Evolutionary conservation across 2,329 filamentous ascomycete genomes (phyloP), one percentile per base, ranked within the genome.

Genomic region (Macrophomina pseudophaseolina): DNA sequence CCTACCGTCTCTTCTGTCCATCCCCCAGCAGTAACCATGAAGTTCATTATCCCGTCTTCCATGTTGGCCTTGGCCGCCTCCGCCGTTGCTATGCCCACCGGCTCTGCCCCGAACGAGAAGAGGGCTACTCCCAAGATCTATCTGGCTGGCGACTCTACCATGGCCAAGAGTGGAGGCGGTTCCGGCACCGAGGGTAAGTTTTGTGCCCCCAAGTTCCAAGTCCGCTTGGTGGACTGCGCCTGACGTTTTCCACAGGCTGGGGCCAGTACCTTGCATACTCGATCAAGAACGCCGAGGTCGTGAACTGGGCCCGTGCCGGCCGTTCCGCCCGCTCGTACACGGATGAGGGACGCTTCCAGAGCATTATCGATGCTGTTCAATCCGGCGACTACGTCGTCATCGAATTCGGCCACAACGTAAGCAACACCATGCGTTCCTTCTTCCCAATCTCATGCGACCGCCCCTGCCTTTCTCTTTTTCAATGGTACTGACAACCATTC

Each of bases 261-360:
- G 88, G 87, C 4, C 79, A 85, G 69, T 87, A 86, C 71, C 80
- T 90, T 4, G 77, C 81, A 53, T 81, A 85, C 71, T 85, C 81
- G 51, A 75, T 85, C 59, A 72, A 78, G 48, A 76, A 79, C 0
- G 70, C 68, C 0, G 49, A 62, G 4, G 83, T 90, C 6, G 81
- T 85, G 68, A 91, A 91, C 79, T 79, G 85, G 54, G 89, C 89
- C 8, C 83, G 88, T 14, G 88, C 82, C 3, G 89, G 89, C 16
- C 86, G 88, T 40, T 89, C 86, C 9, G 88, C 89, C 1, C 83
- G 89, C 40, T 89, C 86, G 6, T 91, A 84, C 76, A 88, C 84
- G 1, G 83, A 86, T 51, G 88, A 91, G 77, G 87, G 86, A 3
- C 85, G 86, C 3, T 91, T 91, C 76, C 76, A 81, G 5, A 79